Conservation (phyloP, 352 stramenopile genomes). For the Globisporangium lucens region DNA sequence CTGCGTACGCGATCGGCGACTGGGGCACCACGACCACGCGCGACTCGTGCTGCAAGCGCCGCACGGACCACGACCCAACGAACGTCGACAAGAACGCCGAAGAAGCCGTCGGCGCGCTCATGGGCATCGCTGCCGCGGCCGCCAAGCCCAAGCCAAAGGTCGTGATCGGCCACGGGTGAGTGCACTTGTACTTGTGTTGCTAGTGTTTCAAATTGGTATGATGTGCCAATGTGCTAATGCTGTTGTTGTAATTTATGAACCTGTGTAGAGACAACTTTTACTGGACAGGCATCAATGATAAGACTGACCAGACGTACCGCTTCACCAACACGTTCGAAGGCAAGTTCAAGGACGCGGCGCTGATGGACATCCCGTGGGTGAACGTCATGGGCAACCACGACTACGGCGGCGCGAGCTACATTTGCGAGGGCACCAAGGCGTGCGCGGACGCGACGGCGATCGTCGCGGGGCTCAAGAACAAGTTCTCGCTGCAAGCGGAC, state of each 20-base stretch:
- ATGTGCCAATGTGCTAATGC: background rate
- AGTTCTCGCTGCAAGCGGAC: conserved; percentile 69
- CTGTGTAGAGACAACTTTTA: conserved; percentile 52
- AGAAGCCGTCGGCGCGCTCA: conserved; percentile 58
- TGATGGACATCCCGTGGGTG: conserved; percentile 51
- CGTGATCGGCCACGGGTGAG: conserved; percentile 48
- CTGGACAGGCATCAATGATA: conserved; percentile 53
- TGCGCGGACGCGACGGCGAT: conserved; percentile 14
- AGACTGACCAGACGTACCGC: conserved; percentile 36
- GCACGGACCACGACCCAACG: conserved; percentile 41
- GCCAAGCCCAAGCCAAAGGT: conserved; percentile 44
- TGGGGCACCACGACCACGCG: conserved; percentile 60
- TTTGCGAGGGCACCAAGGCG: conserved; percentile 33
- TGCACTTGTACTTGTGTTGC: background rate
- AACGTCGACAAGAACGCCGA: conserved; percentile 66
- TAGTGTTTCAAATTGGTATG: background rate
- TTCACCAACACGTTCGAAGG: conserved; percentile 57
- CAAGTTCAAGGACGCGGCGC: conserved; percentile 47
- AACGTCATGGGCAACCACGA: conserved; percentile 76
- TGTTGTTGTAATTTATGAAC: background rate
- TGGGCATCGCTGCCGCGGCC: conserved; percentile 46
- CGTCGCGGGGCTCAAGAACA: conserved; percentile 25
- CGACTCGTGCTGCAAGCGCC: conserved; percentile 72
- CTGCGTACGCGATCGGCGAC: conserved; percentile 69
- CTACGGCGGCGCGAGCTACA: conserved; percentile 58